Evolutionary conservation across 2,329 filamentous ascomycete species (phyloP), one percentile per base, ranked within the genome.

Genomic region (Exserohilum turcica): DNA sequence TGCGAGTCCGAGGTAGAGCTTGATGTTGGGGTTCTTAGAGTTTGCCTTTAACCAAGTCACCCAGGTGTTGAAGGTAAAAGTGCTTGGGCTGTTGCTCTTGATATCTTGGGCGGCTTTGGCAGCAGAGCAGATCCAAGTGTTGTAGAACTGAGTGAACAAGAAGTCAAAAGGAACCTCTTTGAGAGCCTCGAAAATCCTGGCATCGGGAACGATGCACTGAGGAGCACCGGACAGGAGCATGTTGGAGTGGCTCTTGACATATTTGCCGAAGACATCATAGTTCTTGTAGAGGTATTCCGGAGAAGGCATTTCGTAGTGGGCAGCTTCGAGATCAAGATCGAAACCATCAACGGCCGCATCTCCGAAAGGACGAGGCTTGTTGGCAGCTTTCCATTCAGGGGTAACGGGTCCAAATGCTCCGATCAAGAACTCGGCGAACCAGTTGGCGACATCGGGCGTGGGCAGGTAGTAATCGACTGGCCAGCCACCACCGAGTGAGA

Each of bases 131-230:
- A 60, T 43, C 9, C 67, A 59, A 1, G 78, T 83, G 73, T 84
- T 84, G 72, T 84, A 84, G 68, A 82, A 84, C 56, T 84, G 82
- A 31, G 82, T 74, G 70, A 79, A 84, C 57, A 84, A 61, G 60
- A 81, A 82, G 64, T 84, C 82, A 60, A 84, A 82, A 8, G 57
- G 55, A 7, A 79, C 71, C 29, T 72, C 72, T 13, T 53, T 39
- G 48, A 84, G 81, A 6, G 79, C 77, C 32, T 74, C 46, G n/a
- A 68, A 65, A 19, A 84, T 74, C 67, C 66, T 77, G 18, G 61
- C 59, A 59, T 84, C 82, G 2, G 80, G 80, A 18, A 79, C 65
- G 7, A 71, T 42, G 58, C 82, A 84, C 60, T 84, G 81, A n/a
- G 82, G 82, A 2, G 82, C 80, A 15, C 72, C 79, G 5, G 80